Evolutionary conservation across 1,139 yeast species (phyloP), one percentile per base, ranked within the genome.

Genomic region (Saccharomyces hybrid): DNA sequence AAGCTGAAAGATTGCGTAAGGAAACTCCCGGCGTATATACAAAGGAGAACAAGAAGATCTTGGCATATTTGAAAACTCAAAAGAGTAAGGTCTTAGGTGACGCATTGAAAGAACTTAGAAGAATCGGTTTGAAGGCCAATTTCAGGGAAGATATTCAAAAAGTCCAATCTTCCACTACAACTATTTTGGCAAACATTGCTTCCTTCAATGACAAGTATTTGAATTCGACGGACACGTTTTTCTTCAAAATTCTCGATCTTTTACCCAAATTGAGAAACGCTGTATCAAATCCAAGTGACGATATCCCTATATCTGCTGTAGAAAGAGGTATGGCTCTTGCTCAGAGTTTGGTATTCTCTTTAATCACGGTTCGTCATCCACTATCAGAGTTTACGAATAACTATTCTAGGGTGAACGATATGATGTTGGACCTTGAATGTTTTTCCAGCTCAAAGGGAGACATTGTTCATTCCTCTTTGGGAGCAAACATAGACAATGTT

Each of bases 1-100:
- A 83, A 52, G 83, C 89, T 71, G 84, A 83, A 6, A 71, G 79
- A 31, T 75, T 93, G 51, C 78, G 82, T 51, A 76, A 79, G 48
- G 95, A 87, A 62, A 95, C 99, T 0, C 99, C 99, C 1, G 71
- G 74, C 2, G 78, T 74, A 6, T 75, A 79, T 60, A 84, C 79
- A 9, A 90, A 91, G 53, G 95, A 85, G 44, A 84, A 81, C 62
- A 90, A 91, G 72, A 87, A 86, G 66, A 57, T 73, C 0, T 76
- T 90, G 38, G 85, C 93, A 2, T 78, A 90, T 3, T 75, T 95
- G 67, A 88, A 85, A 64, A 78, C 84, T 44, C 95, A 89, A 64
- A 95, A 93, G 72, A 77, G 85, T 58, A 87, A 85, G 60, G 71
- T 89, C 11, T 73, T 93, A 56, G 86, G 95, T 71, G 89, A 85